Percentiles rank a stretch among this genome's conserved stretches.
These are phyloP conservation scores for Drosera capensis DNA, from an alignment of 148 eudicot genomes.

Conservation along the genomic window DNA sequence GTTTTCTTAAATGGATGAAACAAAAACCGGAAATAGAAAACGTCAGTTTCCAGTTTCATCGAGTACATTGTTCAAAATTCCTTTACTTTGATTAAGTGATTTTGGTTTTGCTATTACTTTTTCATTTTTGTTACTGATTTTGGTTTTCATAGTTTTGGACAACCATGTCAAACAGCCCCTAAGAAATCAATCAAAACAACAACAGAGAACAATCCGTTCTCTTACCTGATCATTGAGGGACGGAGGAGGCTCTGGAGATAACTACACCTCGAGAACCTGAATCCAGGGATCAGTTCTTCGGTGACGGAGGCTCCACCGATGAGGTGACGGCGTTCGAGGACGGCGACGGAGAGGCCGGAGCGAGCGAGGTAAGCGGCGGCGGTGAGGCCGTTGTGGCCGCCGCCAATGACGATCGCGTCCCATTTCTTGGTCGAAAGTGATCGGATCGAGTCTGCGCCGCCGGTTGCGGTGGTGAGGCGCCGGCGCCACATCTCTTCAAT, in stretches of 20 bases:
- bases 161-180: no score
- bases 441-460: slow-evolving; percentile 9
- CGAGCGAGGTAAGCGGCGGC: slow-evolving; percentile 90
- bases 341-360: slow-evolving; percentile 89
- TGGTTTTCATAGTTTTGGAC: no score
- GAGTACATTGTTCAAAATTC: no score
- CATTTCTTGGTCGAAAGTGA: slow-evolving; percentile 44
- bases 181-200: no score
- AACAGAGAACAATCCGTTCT: no score
- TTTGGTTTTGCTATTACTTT: no score
- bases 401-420: slow-evolving; percentile 87
- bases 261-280: slow-evolving; percentile 93
- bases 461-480: slow-evolving; percentile 21
- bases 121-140: no score
- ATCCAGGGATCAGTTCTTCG: slow-evolving; percentile 82
- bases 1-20: not conserved
- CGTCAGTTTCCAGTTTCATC: no score
- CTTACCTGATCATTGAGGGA: slow-evolving; percentile 55
- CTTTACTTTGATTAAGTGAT: no score
- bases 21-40: no score
- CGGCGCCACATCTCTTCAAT: slow-evolving; percentile 40
- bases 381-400: slow-evolving; percentile 92
- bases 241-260: slow-evolving; percentile 97
- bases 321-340: slow-evolving; percentile 83
- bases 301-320: slow-evolving; percentile 94